Evolutionary conservation across 768 basidiomycete species (phyloP).

Genomic region (Auricularia auricula-judae): DNA sequence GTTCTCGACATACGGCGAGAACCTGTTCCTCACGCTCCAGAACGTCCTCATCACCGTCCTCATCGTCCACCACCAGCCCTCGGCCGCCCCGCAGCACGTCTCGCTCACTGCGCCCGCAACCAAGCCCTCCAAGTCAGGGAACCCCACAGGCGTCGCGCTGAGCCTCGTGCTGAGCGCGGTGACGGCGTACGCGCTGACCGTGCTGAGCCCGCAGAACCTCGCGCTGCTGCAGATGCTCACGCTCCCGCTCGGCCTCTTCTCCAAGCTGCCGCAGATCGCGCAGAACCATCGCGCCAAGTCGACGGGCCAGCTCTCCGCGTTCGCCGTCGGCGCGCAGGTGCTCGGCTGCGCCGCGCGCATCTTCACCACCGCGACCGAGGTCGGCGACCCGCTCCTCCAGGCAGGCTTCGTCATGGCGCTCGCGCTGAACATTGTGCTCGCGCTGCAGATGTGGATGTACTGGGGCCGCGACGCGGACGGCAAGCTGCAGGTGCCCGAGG

Average conservation of each 20-base stretch:
- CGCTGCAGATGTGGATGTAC: slow-evolving; percentile 74
- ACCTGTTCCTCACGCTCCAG: slow-evolving; percentile 84
- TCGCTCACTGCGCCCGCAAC: slow-evolving; percentile 16
- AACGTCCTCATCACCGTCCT: slow-evolving; percentile 82
- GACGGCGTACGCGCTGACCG: slow-evolving; percentile 31
- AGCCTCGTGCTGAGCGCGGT: slow-evolving; percentile 15
- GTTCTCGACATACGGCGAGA: slow-evolving; percentile 97
- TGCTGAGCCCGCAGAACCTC: slow-evolving; percentile 35
- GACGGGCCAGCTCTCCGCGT: slow-evolving; percentile 89
- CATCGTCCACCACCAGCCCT: slow-evolving; percentile 50
- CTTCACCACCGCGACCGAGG: slow-evolving; percentile 88
- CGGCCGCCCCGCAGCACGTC: slow-evolving; percentile 21
- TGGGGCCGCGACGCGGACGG: slow-evolving; percentile 45
- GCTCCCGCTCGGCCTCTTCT: slow-evolving; percentile 82
- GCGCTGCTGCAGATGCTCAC: slow-evolving; percentile 72
- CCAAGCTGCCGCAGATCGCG: slow-evolving; percentile 88
- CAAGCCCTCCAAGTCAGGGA: slow-evolving; percentile 20
- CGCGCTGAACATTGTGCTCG: slow-evolving; percentile 72
- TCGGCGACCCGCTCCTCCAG: slow-evolving; percentile 68
- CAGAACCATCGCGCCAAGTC: slow-evolving; percentile 65
- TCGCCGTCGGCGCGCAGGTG: slow-evolving; percentile 83
- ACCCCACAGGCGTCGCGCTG: slow-evolving; percentile 23
- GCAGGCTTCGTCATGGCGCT: slow-evolving; percentile 82
- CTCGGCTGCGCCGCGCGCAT: slow-evolving; percentile 82
- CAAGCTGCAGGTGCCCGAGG: background rate